Evolutionary conservation across 306 rosid genomes (phyloP).

Genomic region (Vigna trinervia): DNA sequence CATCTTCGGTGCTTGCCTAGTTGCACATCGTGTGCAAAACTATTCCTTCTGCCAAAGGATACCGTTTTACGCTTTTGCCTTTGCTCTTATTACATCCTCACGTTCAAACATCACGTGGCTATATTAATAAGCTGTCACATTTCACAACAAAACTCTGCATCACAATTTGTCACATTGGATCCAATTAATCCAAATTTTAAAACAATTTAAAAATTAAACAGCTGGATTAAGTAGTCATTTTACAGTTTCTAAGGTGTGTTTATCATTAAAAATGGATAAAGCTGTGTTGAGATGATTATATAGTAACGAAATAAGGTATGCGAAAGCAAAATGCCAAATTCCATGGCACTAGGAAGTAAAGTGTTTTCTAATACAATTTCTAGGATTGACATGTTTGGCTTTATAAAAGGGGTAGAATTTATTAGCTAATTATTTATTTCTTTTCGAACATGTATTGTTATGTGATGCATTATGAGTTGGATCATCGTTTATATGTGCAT

Average conservation of each 20-base stretch:
- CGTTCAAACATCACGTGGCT: constrained; percentile 52
- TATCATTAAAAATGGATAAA: too few species aligned
- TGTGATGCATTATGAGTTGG: too few species aligned
- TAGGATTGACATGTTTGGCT: too few species aligned
- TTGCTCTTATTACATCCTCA: constrained; percentile 36
- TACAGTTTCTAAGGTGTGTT: too few species aligned
- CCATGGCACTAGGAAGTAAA: neutral
- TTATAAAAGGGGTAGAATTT: too few species aligned
- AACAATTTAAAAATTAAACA: neutral
- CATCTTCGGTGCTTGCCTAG: constrained; percentile 5
- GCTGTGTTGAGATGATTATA: too few species aligned
- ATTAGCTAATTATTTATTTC: too few species aligned
- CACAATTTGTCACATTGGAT: constrained; percentile 47
- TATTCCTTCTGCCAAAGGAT: constrained; percentile 16
- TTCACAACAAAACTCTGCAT: constrained; percentile 6
- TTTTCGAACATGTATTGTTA: too few species aligned
- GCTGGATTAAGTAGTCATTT: too few species aligned
- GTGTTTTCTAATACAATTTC: too few species aligned
- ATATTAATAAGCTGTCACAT: constrained; percentile 27
- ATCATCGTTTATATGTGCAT: too few species aligned
- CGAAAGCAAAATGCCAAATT: neutral
- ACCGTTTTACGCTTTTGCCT: constrained; percentile 38
- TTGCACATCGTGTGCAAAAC: neutral
- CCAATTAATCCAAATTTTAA: constrained; percentile 20
- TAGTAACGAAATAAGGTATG: neutral